These are phyloP conservation scores for Blepharisma japonicum DNA, from an alignment of 73 alveolate genomes.

Conservation along the genomic window DNA sequence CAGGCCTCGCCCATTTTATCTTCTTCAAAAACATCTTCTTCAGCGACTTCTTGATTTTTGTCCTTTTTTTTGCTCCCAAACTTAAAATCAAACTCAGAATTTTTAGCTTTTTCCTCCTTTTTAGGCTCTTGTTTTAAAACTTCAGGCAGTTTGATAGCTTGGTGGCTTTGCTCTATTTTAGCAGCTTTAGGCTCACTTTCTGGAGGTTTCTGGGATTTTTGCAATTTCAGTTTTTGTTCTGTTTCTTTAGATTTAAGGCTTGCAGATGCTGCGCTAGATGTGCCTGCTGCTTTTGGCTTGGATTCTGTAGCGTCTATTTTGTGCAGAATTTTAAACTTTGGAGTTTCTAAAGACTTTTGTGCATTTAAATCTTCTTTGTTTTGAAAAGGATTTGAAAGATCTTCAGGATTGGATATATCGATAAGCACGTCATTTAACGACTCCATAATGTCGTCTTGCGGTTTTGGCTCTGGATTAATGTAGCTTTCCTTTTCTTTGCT, in stretches of 20 bases:
- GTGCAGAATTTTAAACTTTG: not conserved
- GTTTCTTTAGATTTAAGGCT: not conserved
- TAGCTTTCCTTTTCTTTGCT: not conserved
- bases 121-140: not conserved
- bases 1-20: constrained; percentile 22
- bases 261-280: too few species aligned
- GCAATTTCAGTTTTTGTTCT: not conserved
- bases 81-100: too few species aligned
- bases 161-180: not conserved
- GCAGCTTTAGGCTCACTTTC: not conserved
- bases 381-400: not conserved
- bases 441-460: not conserved
- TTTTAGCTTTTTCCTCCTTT: not conserved
- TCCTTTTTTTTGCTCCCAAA: too few species aligned
- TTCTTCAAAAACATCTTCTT: constrained; percentile 14
- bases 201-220: not conserved
- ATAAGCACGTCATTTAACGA: too few species aligned
- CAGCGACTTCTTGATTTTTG: not conserved
- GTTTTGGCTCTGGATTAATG: not conserved
- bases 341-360: not conserved
- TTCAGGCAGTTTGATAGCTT: too few species aligned
- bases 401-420: not conserved
- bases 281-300: not conserved
- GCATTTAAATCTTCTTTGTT: not conserved
- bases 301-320: not conserved